Conservation (phyloP, 2,329 filamentous ascomycete genomes). For the Aspergillus carbonarius region DNA sequence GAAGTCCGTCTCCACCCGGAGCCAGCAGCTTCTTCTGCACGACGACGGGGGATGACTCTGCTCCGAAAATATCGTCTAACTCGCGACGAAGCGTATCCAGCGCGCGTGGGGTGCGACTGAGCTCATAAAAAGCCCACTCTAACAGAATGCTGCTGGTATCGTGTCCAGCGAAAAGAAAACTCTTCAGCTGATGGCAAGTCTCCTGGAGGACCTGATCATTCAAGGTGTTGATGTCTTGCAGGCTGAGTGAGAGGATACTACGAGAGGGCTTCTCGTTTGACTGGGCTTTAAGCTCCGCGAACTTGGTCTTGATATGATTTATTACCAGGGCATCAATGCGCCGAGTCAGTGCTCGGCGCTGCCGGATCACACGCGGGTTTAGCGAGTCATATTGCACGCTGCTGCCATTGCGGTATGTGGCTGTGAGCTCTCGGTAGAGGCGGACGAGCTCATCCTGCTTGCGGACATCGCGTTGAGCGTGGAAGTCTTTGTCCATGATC, state of each 20-base stretch:
- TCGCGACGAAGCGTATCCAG: conserved; percentile 47
- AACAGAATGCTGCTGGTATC: conserved; percentile 21
- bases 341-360: conserved; percentile 4
- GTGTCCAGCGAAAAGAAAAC: conserved; percentile 31
- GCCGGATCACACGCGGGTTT: background rate
- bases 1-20: conserved; percentile 43
- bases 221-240: conserved; percentile 6
- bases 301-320: conserved; percentile 1
- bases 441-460: conserved; percentile 21
- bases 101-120: conserved; percentile 21
- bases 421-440: conserved; percentile 22
- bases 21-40: conserved; percentile 28
- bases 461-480: conserved; percentile 18
- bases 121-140: conserved; percentile 24
- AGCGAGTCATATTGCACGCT: background rate
- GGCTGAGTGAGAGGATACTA: conserved; percentile 15
- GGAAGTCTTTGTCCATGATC: conserved; percentile 22
- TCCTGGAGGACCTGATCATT: conserved; percentile 1
- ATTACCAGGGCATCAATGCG: conserved; percentile 8
- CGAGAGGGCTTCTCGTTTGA: background rate
- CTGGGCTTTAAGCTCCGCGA: background rate
- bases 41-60: conserved; percentile 38
- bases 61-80: conserved; percentile 54
- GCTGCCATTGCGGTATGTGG: conserved; percentile 5
- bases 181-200: conserved; percentile 28